Percentiles rank a stretch among this genome's conserved stretches.
These are phyloP conservation scores for Salicornia ramosissima DNA, from an alignment of 148 eudicot genomes.

Conservation along the genomic window DNA sequence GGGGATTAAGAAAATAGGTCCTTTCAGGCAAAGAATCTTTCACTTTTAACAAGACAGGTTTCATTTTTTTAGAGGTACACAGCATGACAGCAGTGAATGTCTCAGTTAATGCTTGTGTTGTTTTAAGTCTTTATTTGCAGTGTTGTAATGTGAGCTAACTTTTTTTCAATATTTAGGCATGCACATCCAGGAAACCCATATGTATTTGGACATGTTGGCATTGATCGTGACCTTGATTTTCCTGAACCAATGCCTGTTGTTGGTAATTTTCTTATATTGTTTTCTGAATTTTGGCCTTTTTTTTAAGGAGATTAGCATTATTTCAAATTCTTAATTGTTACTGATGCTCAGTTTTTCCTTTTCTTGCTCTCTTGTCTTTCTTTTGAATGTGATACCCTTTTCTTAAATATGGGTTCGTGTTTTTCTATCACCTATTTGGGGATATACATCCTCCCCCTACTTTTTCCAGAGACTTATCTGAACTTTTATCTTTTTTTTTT, in stretches of 20 bases:
- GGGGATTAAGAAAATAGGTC: no score
- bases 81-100: not conserved
- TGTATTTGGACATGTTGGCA: constrained; percentile 90
- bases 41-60: no score
- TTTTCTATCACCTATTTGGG: not conserved
- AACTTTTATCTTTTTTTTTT: not conserved
- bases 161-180: constrained; percentile 49
- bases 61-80: not conserved
- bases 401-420: not conserved
- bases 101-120: not conserved
- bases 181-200: constrained; percentile 99
- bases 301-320: not conserved
- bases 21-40: no score
- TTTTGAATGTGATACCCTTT: not conserved
- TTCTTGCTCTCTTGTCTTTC: not conserved
- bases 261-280: constrained; percentile 43
- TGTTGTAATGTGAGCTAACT: constrained; percentile 15
- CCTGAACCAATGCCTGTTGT: constrained; percentile 98
- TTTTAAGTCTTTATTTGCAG: constrained; percentile 14
- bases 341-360: constrained; percentile 1
- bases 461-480: not conserved
- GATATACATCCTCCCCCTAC: not conserved
- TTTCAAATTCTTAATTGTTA: not conserved
- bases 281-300: not conserved
- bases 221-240: constrained; percentile 88